Evolutionary conservation across 1,139 yeast genomes (phyloP).

Genomic region (Magnusiomyces paraingens): DNA sequence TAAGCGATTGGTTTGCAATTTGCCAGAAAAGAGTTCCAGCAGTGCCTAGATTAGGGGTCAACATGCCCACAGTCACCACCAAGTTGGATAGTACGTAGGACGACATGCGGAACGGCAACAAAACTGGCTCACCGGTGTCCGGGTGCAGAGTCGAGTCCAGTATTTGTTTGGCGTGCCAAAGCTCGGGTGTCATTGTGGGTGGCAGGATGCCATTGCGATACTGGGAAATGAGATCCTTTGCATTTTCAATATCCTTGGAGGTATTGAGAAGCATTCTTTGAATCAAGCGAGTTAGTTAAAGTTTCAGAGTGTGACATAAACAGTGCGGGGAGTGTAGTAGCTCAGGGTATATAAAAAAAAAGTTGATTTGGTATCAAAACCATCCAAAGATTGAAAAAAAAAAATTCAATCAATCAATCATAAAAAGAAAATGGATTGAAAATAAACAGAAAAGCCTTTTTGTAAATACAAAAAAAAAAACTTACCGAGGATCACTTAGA

Average conservation of each 20-base stretch:
- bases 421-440: background rate
- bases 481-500: conserved; percentile 68
- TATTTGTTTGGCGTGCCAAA: conserved; percentile 87
- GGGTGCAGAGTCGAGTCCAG: conserved; percentile 90
- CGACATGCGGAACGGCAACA: conserved; percentile 94
- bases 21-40: conserved; percentile 96
- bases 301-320: no score
- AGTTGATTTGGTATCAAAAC: background rate
- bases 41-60: conserved; percentile 86
- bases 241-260: conserved; percentile 51
- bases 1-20: conserved; percentile 89
- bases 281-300: background rate
- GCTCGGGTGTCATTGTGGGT: conserved; percentile 58
- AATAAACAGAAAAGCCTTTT: background rate
- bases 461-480: background rate
- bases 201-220: conserved; percentile 61
- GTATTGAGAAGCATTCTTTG: conserved; percentile 69
- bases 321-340: background rate
- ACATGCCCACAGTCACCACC: conserved; percentile 95
- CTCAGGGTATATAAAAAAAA: background rate
- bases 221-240: conserved; percentile 61
- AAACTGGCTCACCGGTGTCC: conserved; percentile 88
- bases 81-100: conserved; percentile 87
- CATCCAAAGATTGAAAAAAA: no score
- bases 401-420: no score